Conservation (phyloP, 164 flowering plant genomes). For the Warburgia ugandensis region DNA sequence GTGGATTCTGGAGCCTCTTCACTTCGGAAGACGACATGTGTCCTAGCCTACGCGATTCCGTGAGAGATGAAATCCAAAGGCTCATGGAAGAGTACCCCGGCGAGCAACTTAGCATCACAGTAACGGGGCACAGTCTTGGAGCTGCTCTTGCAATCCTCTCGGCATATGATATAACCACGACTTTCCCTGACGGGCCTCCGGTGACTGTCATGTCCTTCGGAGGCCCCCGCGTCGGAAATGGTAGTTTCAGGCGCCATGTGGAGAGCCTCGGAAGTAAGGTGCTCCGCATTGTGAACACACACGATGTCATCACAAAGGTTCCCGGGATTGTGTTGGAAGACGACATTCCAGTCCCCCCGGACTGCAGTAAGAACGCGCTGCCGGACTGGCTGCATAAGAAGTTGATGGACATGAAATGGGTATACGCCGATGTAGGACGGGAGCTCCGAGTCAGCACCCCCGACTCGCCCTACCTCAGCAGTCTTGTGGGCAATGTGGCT, state of each 20-base stretch:
- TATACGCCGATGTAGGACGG: conserved; percentile 11
- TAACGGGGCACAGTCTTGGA: conserved; percentile 81
- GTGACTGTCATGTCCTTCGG: conserved; percentile 68
- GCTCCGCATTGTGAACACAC: conserved; percentile 57
- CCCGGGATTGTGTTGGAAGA: conserved; percentile 56
- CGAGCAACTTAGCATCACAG: conserved; percentile 54
- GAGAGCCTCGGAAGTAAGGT: conserved; percentile 44
- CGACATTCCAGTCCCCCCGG: too few relatives aligned
- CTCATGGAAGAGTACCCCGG: conserved; percentile 32
- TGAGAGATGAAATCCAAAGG: conserved; percentile 38
- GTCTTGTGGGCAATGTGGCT: conserved; percentile 19
- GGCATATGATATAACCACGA: conserved; percentile 46
- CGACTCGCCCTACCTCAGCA: conserved; percentile 4
- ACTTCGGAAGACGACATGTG: conserved; percentile 24
- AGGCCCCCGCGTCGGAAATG: conserved; percentile 68
- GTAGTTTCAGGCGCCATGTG: conserved; percentile 29
- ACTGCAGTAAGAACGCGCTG: too few relatives aligned
- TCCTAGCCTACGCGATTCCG: conserved; percentile 35
- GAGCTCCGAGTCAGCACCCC: conserved; percentile 13
- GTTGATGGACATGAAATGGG: conserved; percentile 16
- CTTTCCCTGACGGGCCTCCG: conserved; percentile 27
- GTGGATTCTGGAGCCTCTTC: conserved; percentile 69
- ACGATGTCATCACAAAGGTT: conserved; percentile 55
- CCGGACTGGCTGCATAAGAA: conserved; percentile 3
- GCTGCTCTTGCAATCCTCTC: conserved; percentile 64